phyloP scores from a whole-genome alignment of 257 asterid genomes.

The Verbascum thapsus region DNA sequence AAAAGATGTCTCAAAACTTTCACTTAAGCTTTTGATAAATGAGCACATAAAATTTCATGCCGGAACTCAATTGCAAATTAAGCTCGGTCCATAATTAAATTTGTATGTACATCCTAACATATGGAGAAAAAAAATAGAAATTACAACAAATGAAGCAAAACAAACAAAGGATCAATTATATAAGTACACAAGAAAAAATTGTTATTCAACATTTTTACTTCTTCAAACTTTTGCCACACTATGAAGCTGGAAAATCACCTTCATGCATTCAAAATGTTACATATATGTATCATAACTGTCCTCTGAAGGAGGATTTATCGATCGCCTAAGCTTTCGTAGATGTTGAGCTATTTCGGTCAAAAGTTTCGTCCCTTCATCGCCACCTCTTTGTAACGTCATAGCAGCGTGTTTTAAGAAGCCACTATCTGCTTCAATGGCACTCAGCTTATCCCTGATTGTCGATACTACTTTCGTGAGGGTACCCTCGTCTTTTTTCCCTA shows the following conservation, averaged over 20 bases:
- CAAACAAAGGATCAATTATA: no score
- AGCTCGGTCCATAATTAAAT: no score
- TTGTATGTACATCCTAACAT: no score
- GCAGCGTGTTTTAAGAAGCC: constrained; percentile 77
- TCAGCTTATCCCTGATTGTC: constrained; percentile 58
- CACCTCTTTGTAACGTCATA: constrained; percentile 60
- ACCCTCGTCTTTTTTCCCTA: constrained; percentile 41
- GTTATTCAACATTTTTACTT: background rate
- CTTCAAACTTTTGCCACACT: background rate
- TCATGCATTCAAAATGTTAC: background rate
- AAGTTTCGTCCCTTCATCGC: constrained; percentile 65
- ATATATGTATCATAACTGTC: background rate
- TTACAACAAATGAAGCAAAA: no score
- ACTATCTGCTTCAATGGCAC: constrained; percentile 77
- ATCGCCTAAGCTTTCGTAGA: constrained; percentile 50
- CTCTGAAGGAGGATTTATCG: constrained; percentile 30
- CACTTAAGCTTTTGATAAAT: no score
- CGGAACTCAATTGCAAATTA: no score
- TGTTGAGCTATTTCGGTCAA: constrained; percentile 74
- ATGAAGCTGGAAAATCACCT: background rate
- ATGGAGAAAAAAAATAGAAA: no score
- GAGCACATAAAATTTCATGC: no score
- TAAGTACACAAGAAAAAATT: no score
- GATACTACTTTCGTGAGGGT: constrained; percentile 60
- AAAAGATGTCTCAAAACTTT: no score